phyloP scores from a whole-genome alignment of 179 eudicot genomes.

The Silene noctiflora region DNA sequence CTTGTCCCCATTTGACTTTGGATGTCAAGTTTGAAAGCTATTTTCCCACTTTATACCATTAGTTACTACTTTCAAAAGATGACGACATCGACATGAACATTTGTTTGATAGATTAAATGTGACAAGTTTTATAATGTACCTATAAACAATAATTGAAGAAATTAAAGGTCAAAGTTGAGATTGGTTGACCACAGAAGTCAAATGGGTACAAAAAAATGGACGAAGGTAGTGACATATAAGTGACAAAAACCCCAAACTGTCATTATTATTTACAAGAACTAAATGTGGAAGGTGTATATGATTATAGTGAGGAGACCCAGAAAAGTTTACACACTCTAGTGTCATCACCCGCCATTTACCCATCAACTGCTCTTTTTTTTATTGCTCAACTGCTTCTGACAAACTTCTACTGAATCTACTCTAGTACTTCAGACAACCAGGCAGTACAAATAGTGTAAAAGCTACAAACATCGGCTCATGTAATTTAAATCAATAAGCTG shows the following conservation, averaged over 20 bases:
- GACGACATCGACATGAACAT: neutral
- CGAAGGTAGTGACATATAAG: neutral
- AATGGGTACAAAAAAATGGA: neutral
- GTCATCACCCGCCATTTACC: neutral
- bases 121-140: neutral
- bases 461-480: neutral
- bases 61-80: neutral
- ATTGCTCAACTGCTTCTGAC: neutral
- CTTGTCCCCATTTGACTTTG: neutral
- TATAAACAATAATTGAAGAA: neutral
- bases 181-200: neutral
- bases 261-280: neutral
- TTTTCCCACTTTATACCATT: neutral
- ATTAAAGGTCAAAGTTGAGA: neutral
- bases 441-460: neutral
- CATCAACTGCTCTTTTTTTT: neutral
- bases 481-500: constrained; percentile 1
- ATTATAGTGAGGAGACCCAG: constrained; percentile 8
- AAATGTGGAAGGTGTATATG: neutral
- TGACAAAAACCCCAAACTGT: neutral
- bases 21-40: neutral
- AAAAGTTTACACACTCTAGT: neutral
- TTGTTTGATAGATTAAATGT: too few relatives aligned
- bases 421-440: neutral
- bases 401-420: neutral